Conservation (phyloP, 371 early-diverging fungal genomes). For the Mortierella sp. region DNA sequence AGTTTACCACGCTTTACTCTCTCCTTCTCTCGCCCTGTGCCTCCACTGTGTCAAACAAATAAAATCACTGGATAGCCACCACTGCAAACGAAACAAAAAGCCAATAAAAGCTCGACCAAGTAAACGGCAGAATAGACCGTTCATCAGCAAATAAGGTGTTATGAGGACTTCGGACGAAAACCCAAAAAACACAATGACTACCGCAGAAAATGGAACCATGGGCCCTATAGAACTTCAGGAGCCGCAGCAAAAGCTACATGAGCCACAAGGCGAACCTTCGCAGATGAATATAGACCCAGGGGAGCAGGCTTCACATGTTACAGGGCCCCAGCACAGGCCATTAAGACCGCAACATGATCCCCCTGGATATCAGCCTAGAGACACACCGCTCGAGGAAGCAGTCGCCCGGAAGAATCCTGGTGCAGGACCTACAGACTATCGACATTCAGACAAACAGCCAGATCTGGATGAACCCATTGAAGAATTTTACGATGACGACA, state of each 20-base stretch:
- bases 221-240: constrained; percentile 19
- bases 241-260: constrained; percentile 10
- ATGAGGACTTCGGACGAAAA: constrained; percentile 9
- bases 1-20: background rate
- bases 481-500: constrained; percentile 18
- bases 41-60: background rate
- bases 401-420: background rate
- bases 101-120: background rate
- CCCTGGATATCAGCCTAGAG: constrained; percentile 36
- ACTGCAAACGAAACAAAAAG: background rate
- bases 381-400: constrained; percentile 9
- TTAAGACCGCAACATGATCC: constrained; percentile 22
- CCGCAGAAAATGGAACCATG: constrained; percentile 16
- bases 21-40: background rate
- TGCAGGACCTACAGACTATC: constrained; percentile 5
- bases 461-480: constrained; percentile 22
- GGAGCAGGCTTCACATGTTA: constrained; percentile 11
- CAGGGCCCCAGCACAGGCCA: constrained; percentile 10
- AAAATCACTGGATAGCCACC: background rate
- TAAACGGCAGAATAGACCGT: background rate
- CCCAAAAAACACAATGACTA: constrained; percentile 14
- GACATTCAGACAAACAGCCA: constrained; percentile 8
- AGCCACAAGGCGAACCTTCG: constrained; percentile 5
- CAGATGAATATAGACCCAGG: constrained; percentile 33
- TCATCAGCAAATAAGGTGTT: background rate